A percentile compares a stretch with the other conserved stretches of the same genome.
phyloP scores from a whole-genome alignment of 306 rosid species.

The Cajanus cajan region DNA sequence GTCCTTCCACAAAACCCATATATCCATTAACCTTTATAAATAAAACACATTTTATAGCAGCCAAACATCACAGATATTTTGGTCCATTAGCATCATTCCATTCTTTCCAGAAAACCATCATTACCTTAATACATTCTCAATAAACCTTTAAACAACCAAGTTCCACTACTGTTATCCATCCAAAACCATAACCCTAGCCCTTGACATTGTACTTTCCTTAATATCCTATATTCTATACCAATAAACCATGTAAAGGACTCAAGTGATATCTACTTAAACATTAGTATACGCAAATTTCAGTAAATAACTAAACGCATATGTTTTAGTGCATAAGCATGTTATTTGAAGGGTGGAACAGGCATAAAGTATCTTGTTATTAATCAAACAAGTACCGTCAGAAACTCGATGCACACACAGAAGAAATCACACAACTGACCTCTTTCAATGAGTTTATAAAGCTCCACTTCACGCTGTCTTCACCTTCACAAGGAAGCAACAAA shows the following conservation, averaged over 20 bases:
- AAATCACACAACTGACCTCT: constrained; percentile 60
- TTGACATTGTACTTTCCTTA: not conserved
- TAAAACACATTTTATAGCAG: not conserved
- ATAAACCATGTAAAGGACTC: not conserved
- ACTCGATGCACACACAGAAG: not conserved
- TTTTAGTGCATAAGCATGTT: not conserved
- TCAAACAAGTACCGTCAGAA: constrained; percentile 14
- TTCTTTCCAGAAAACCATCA: not conserved
- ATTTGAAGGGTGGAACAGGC: not conserved
- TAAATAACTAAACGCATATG: not conserved
- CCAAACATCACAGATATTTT: not conserved
- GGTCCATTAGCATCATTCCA: not conserved
- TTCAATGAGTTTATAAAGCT: constrained; percentile 89
- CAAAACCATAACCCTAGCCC: not conserved
- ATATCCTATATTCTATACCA: constrained; percentile 20
- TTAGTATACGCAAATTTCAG: not conserved
- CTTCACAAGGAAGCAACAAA: constrained; percentile 82
- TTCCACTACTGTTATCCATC: not conserved
- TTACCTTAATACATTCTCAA: not conserved
- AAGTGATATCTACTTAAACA: not conserved
- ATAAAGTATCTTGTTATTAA: not conserved
- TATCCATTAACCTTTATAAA: not conserved
- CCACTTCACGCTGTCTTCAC: constrained; percentile 91
- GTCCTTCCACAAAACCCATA: not conserved
- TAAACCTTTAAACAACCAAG: not conserved